These are phyloP conservation scores for Stromatinia cepivora DNA, from an alignment of 2,329 filamentous ascomycete genomes.

Conservation along the genomic window DNA sequence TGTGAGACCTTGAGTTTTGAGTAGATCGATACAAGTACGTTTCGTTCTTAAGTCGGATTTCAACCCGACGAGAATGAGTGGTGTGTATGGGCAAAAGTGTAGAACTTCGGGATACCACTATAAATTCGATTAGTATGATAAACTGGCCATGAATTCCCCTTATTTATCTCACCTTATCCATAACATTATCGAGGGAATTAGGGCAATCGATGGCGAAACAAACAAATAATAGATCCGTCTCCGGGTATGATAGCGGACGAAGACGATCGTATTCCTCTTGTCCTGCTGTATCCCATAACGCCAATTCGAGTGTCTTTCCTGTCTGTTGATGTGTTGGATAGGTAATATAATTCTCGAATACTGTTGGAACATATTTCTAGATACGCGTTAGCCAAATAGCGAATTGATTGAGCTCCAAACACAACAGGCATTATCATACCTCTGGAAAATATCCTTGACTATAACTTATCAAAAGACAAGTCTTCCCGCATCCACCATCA, in stretches of 20 bases:
- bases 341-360: slow-evolving; percentile 99
- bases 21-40: slow-evolving; percentile 95
- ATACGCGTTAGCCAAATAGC: neutral
- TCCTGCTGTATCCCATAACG: slow-evolving; percentile 96
- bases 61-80: slow-evolving; percentile 90
- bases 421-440: slow-evolving; percentile 52
- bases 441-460: slow-evolving; percentile 98
- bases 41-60: slow-evolving; percentile 97
- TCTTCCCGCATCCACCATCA: slow-evolving; percentile 98
- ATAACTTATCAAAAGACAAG: slow-evolving; percentile 96
- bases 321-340: slow-evolving; percentile 85
- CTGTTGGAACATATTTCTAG: slow-evolving; percentile 98
- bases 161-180: slow-evolving; percentile 78
- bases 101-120: slow-evolving; percentile 99
- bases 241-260: slow-evolving; percentile 92
- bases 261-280: slow-evolving; percentile 98
- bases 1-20: slow-evolving; percentile 95
- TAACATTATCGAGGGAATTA: slow-evolving; percentile 95
- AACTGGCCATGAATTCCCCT: neutral
- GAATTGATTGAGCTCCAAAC: slow-evolving; percentile 34
- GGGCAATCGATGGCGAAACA: slow-evolving; percentile 99
- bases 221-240: slow-evolving; percentile 96
- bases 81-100: slow-evolving; percentile 97
- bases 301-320: slow-evolving; percentile 93
- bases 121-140: slow-evolving; percentile 17